phyloP scores from a whole-genome alignment of 2,329 filamentous ascomycete species.

The Aspergillus sp. region DNA sequence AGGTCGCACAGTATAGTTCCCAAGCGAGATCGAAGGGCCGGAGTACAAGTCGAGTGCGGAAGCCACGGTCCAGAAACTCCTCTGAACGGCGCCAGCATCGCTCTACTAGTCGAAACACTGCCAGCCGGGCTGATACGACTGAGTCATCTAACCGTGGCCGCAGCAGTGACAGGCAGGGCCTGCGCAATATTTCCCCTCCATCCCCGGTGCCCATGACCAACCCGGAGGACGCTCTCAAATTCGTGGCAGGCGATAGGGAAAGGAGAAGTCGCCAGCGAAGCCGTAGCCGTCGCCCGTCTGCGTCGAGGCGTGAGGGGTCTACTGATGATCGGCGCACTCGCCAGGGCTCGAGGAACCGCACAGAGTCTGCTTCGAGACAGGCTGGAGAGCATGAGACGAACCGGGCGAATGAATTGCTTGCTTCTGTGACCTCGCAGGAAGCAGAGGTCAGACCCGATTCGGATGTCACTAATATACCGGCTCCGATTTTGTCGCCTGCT shows the following conservation, averaged over 20 bases:
- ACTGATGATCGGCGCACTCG: constrained; percentile 44
- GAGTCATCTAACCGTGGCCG: constrained; percentile 53
- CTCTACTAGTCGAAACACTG: constrained; percentile 44
- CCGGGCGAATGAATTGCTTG: constrained; percentile 11
- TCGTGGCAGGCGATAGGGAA: constrained; percentile 46
- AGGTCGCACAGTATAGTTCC: constrained; percentile 54
- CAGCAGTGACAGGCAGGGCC: constrained; percentile 60
- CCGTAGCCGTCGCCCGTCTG: constrained; percentile 48
- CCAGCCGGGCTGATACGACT: constrained; percentile 31
- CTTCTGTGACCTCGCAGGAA: constrained; percentile 3
- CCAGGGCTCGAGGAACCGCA: constrained; percentile 37
- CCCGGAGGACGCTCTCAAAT: constrained; percentile 59
- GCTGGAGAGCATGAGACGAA: constrained; percentile 12
- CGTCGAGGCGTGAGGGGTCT: constrained; percentile 46
- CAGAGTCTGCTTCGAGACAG: constrained; percentile 25
- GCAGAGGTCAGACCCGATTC: constrained; percentile 10
- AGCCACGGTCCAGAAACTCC: constrained; percentile 32
- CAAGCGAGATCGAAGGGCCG: constrained; percentile 35
- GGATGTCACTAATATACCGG: constrained; percentile 24
- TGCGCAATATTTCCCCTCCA: constrained; percentile 69
- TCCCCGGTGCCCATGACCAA: constrained; percentile 74
- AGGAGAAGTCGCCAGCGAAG: constrained; percentile 53
- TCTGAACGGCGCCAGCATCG: constrained; percentile 34
- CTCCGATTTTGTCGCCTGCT: constrained; percentile 22
- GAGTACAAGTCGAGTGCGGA: constrained; percentile 56